These are phyloP conservation scores for Torulaspora quercuum DNA, from an alignment of 805 yeast genomes.

Conservation along the genomic window DNA sequence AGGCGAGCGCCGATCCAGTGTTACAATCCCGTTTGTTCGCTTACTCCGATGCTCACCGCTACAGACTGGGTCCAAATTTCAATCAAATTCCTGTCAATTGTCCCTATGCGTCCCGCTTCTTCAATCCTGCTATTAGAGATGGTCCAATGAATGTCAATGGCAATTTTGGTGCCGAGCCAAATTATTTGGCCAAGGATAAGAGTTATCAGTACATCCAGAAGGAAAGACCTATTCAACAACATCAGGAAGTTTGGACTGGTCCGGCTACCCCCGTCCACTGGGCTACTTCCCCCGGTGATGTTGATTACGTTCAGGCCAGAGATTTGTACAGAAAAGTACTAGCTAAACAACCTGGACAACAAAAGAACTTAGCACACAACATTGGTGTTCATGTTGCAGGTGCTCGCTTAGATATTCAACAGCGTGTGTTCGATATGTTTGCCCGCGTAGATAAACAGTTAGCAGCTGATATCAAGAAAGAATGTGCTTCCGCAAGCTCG, in stretches of 20 bases:
- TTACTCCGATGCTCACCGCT: conserved; percentile 82
- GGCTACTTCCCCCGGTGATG: conserved; percentile 58
- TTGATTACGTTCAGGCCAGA: conserved; percentile 75
- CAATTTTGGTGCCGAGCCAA: conserved; percentile 74
- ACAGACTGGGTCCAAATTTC: conserved; percentile 71
- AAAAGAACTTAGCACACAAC: conserved; percentile 77
- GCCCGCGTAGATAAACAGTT: conserved; percentile 65
- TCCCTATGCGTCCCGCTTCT: conserved; percentile 56
- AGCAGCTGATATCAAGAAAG: conserved; percentile 64
- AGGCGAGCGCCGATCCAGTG: conserved; percentile 80
- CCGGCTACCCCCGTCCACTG: conserved; percentile 85
- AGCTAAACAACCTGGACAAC: conserved; percentile 77
- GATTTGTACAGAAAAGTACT: conserved; percentile 69
- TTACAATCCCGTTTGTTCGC: conserved; percentile 78
- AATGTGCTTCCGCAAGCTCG: conserved; percentile 35
- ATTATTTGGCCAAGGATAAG: conserved; percentile 58
- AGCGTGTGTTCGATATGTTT: conserved; percentile 73
- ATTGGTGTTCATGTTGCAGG: conserved; percentile 66
- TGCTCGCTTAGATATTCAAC: conserved; percentile 76
- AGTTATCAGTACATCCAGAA: conserved; percentile 33
- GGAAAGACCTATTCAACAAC: conserved; percentile 46
- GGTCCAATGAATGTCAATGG: conserved; percentile 71
- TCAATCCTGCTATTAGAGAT: conserved; percentile 75
- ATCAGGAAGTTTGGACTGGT: conserved; percentile 79
- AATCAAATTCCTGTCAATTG: conserved; percentile 87